Evolutionary conservation across 768 basidiomycete genomes (phyloP), one percentile per base, ranked within the genome.

Genomic region (Omphalotus guepiniiformis): DNA sequence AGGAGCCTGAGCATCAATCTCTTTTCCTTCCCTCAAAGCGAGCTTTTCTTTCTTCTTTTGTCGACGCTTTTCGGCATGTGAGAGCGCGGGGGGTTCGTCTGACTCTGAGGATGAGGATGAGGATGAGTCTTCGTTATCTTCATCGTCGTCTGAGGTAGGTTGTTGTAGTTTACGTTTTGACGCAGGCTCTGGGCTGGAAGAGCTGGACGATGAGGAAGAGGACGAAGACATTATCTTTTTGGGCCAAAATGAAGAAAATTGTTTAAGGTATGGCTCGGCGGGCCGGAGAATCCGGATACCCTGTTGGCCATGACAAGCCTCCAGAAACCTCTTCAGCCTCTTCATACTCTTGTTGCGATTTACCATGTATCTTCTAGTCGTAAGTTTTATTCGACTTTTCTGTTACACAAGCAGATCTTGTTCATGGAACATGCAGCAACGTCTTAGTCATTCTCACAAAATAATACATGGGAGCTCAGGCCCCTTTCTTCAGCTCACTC

Each of bases 61-160:
- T 44, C 76, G 75, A 22, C 89, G 73, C 47, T 72, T 75, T 61
- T 87, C 84, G 5, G 84, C 84, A 63, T 90, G 89, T 3, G 89
- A 92, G 47, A 90, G 74, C 5, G 78, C 83, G 18, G 73, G 73
- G 15, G 57, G 63, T 23, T 55, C 50, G 22, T 61, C 61, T 19
- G 59, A 54, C 32, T 66, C 61, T 15, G 56, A 50, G 40, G 64
- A 64, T 39, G n/a, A 6, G 35, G 21, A 37, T 25, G 23, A 25
- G 23, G 39, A 26, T 1, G 39, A 40, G 4, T 22, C 25, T 6
- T 40, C 6, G 3, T 22, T 13, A 13, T 37, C 39, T 9, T 40
- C 22, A 16, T 1, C 23, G 22, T 25, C 39, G 12, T 40, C 39
- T 3, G 13, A 22, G 21, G 7, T 16, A 12, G 38, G 29, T 30